Base-by-base conservation (phyloP, 495 filamentous ascomycete genomes). In the Filosporella fistucella region DNA sequence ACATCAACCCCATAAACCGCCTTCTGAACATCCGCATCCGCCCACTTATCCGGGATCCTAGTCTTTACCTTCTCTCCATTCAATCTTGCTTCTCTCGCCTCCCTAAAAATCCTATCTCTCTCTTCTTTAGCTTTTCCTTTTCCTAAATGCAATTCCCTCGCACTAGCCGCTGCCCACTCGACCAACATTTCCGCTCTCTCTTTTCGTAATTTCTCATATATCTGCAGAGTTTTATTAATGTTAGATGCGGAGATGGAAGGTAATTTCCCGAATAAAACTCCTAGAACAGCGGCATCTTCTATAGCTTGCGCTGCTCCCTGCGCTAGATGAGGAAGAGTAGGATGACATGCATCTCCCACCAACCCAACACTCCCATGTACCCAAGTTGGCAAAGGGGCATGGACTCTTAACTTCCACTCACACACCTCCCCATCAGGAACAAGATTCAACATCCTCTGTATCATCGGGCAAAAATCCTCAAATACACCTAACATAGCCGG, bases 301-400 rank as follows among this genome's bases (percentile, higher is more conserved):
- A 90, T 85, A 23, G 84, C 86, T 70, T 89, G 85, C 13, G 85
- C 86, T 23, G 85, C 86, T 14, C 86, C 86, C 69, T 91, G 87
- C 30, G 48, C 58, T 17, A 65, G 45, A 63, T 89, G 85, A 17
- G 86, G 86, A 29, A 90, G 75, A 22, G 85, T 89, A 3, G 85
- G 82, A 62, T 90, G 84, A 63, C 85, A 89, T 3, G 87, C 84
- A 60, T 91, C 88, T 32, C 87, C 86, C 17, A 90, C 65, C 1
- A 91, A 75, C 16, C 84, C 84, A 14, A 77, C 75, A 38, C 59
- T 68, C 5, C 79, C 78, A 46, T 78, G 69, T 4, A 85, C 70
- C 86, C 86, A 90, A 23, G 76, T 88, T 0, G 78, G 76, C 20
- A 91, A 68, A 0, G 79, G 77, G 39, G 75, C 75, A 66, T 90